phyloP scores from a whole-genome alignment of 1,284 basidiomycete genomes.

The Cryptococcus floricola region DNA sequence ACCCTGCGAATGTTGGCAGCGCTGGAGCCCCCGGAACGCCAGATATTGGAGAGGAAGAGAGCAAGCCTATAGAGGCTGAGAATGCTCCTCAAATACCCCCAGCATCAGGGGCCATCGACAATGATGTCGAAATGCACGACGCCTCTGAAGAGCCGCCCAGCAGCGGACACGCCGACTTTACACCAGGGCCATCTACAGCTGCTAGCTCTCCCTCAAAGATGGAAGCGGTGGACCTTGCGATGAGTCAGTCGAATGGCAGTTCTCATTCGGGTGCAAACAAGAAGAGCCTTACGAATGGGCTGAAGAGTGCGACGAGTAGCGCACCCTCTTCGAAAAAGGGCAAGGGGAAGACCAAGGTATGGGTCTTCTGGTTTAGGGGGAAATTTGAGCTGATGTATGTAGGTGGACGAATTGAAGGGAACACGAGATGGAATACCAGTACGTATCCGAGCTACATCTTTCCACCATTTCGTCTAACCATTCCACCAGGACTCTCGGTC shows the following conservation, averaged over 20 bases:
- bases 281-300: not conserved
- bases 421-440: not conserved
- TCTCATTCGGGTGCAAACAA: not conserved
- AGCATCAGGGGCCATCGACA: not conserved
- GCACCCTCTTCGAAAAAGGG: slow-evolving; percentile 7
- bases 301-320: slow-evolving; percentile 8
- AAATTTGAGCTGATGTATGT: not conserved
- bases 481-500: slow-evolving; percentile 1
- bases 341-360: slow-evolving; percentile 23
- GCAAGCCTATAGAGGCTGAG: not conserved
- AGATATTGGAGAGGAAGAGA: too few relatives aligned
- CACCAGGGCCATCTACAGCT: not conserved
- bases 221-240: not conserved
- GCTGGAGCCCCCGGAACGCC: not conserved
- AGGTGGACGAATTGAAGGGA: slow-evolving; percentile 23
- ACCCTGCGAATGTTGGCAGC: slow-evolving; percentile 4
- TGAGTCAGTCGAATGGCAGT: not conserved
- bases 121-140: not conserved
- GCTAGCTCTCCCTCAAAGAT: not conserved
- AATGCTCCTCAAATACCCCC: not conserved
- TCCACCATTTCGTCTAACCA: not conserved
- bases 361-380: not conserved
- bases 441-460: not conserved
- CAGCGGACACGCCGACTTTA: not conserved
- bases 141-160: not conserved